phyloP scores from a whole-genome alignment of 805 yeast genomes.

The Candida koratica region DNA sequence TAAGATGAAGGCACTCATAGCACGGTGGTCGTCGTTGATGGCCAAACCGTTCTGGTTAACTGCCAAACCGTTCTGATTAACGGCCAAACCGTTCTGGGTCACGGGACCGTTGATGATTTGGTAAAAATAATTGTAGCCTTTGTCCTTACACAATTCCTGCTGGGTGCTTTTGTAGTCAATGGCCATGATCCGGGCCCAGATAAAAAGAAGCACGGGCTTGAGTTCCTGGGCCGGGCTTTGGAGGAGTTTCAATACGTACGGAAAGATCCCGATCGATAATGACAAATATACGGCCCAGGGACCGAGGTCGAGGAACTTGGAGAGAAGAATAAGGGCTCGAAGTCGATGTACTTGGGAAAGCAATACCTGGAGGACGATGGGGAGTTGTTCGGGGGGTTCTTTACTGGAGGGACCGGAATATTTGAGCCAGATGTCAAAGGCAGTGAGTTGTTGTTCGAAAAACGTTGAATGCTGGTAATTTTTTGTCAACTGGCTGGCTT shows the following conservation, averaged over 20 bases:
- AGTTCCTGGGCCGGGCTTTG: conserved; percentile 95
- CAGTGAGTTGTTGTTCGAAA: conserved; percentile 93
- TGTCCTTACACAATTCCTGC: conserved; percentile 86
- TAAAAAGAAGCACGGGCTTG: conserved; percentile 89
- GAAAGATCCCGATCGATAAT: conserved; percentile 90
- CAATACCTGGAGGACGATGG: conserved; percentile 87
- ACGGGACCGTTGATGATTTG: conserved; percentile 46
- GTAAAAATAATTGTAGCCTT: conserved; percentile 83
- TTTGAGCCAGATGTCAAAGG: conserved; percentile 93
- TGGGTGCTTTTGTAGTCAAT: conserved; percentile 89
- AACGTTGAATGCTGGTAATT: conserved; percentile 88
- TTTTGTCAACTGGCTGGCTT: conserved; percentile 1
- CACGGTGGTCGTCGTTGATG: conserved; percentile 79
- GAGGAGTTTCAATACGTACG: conserved; percentile 82
- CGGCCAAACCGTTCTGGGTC: conserved; percentile 30
- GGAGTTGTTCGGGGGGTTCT: conserved; percentile 91
- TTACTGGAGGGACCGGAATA: conserved; percentile 76
- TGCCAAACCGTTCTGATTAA: conserved; percentile 65
- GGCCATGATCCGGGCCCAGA: conserved; percentile 97
- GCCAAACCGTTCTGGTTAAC: conserved; percentile 27
- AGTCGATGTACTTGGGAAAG: conserved; percentile 91
- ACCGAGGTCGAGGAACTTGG: conserved; percentile 86
- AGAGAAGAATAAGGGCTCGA: conserved; percentile 77
- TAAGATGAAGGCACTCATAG: conserved; percentile 90
- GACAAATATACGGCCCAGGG: conserved; percentile 97